These are phyloP conservation scores for Hordeum vulgare DNA, from an alignment of 176 grass and related monocot genomes.

Conservation along the genomic window MorexV3_pseudomolecules_assembly NC_058521.1:579178644-579179143, in stretches of 20 bases:
- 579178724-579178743: constrained; percentile 18
- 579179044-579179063: not conserved
- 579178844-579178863: too few species aligned
- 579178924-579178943: not conserved
- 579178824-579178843: too few species aligned
- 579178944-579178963: not conserved
- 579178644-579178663: constrained; percentile 27
- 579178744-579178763: constrained; percentile 27
- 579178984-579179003: constrained; percentile 5
- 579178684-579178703: not conserved
- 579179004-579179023: constrained; percentile 9
- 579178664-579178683: constrained; percentile 1
- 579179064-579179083: constrained; percentile 1
- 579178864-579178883: not conserved
- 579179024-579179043: constrained; percentile 6
- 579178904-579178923: not conserved
- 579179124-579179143: not conserved
- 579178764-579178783: not conserved
- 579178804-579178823: constrained; percentile 16
- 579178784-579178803: constrained; percentile 6
- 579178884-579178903: constrained; percentile 20
- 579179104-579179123: not conserved
- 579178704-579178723: not conserved
- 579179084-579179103: not conserved
- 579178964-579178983: not conserved